Conservation (phyloP, 495 filamentous ascomycete species). For the Recurvomyces mirabilis region DNA sequence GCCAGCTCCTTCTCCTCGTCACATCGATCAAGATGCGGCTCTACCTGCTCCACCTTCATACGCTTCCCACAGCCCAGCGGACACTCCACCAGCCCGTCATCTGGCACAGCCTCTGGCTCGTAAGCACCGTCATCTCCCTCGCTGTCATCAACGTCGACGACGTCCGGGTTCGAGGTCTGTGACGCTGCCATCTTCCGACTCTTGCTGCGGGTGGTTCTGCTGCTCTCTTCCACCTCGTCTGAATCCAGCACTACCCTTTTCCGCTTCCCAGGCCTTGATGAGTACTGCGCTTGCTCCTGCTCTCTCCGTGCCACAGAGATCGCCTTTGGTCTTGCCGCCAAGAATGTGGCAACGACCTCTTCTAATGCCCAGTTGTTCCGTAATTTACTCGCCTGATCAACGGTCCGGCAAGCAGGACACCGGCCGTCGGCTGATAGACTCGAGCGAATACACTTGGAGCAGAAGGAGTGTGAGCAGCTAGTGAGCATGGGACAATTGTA, state of each 20-base stretch:
- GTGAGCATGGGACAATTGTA: constrained; percentile 89
- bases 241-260: constrained; percentile 46
- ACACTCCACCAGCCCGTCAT: constrained; percentile 69
- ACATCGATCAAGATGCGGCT: constrained; percentile 64
- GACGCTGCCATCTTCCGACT: constrained; percentile 15
- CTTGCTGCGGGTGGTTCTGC: constrained; percentile 27
- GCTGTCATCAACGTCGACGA: constrained; percentile 14
- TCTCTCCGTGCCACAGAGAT: constrained; percentile 46
- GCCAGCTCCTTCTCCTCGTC: constrained; percentile 23
- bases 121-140: constrained; percentile 16
- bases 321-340: constrained; percentile 47
- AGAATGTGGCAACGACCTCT: constrained; percentile 74
- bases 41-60: constrained; percentile 68
- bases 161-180: constrained; percentile 28
- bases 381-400: constrained; percentile 71
- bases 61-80: constrained; percentile 59
- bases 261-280: constrained; percentile 9
- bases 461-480: constrained; percentile 91
- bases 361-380: constrained; percentile 72
- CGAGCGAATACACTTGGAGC: constrained; percentile 84
- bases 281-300: constrained; percentile 20
- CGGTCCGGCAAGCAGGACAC: constrained; percentile 70
- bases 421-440: constrained; percentile 68
- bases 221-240: constrained; percentile 31
- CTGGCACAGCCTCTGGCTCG: constrained; percentile 30